Base-by-base conservation (phyloP, 2,329 filamentous ascomycete species). In the Alternaria dauci region DNA sequence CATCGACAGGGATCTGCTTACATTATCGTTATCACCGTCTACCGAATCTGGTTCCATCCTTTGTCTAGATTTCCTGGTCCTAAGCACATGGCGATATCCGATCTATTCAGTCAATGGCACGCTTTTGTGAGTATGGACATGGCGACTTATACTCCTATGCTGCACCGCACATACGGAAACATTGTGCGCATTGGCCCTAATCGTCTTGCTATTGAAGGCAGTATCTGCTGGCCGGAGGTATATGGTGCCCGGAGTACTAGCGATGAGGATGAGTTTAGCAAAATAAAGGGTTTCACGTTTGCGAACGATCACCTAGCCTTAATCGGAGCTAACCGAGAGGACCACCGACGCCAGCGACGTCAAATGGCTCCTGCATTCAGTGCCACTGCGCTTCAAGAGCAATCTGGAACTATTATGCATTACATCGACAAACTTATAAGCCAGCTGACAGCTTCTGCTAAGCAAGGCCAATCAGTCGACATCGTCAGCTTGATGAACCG, bases 401-500 rank as follows among this genome's bases (percentile, higher is more conserved):
- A 55, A 23, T 32, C 12, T 7, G 20, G 8, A 4, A 18, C 47
- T 14, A 32, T 55, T 8, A 39, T 30, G 32, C 32, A 47, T 23
- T 48, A 47, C 43, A 39, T 55, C 8, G 52, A 55, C 34, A 47
- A 55, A 20, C 28, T 52, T n/a, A n/a, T n/a, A n/a, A n/a, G n/a
- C n/a, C n/a, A n/a, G n/a, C n/a, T n/a, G n/a, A n/a, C n/a, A n/a
- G n/a, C n/a, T n/a, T n/a, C n/a, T n/a, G n/a, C n/a, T n/a, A n/a
- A n/a, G n/a, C n/a, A n/a, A n/a, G n/a, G n/a, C n/a, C n/a, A n/a
- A n/a, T n/a, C n/a, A n/a, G 51, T 69, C 6, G 63, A 72, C 32
- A 55, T 68, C 9, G 58, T 60, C 34, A 52, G 55, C 9, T 70
- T 59, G 51, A n/a, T 70, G 39, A 67, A 71, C 44, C 68, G 65